Evolutionary conservation across 495 filamentous ascomycete genomes (phyloP).

Genomic region (Hypoxylon rickii): DNA sequence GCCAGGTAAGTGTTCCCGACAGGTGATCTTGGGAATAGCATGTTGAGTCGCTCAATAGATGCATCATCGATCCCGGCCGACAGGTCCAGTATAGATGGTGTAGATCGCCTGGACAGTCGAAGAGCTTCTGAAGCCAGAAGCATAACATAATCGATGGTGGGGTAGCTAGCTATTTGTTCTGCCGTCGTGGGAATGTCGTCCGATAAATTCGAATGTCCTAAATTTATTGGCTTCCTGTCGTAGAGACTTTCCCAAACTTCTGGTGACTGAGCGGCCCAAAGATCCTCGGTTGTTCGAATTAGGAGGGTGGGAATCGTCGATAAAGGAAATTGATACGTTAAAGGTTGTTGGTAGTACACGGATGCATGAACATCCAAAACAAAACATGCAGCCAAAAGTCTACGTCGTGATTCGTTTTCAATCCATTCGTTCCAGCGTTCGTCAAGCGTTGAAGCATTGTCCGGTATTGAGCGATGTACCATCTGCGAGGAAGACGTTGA

Average conservation of each 20-base stretch:
- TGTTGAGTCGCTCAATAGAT: conserved; percentile 41
- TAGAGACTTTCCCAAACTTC: conserved; percentile 42
- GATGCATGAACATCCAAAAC: conserved; percentile 56
- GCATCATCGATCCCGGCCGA: conserved; percentile 33
- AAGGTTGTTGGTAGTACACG: conserved; percentile 51
- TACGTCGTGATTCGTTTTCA: conserved; percentile 51
- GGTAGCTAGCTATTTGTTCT: conserved; percentile 33
- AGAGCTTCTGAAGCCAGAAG: conserved; percentile 44
- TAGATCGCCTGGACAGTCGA: conserved; percentile 42
- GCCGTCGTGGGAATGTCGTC: conserved; percentile 37
- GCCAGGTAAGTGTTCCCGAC: conserved; percentile 53
- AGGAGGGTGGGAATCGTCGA: conserved; percentile 44
- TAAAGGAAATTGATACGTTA: conserved; percentile 32
- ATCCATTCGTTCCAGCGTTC: conserved; percentile 55
- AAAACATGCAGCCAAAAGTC: conserved; percentile 56
- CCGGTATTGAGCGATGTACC: conserved; percentile 39
- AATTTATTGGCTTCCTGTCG: conserved; percentile 31
- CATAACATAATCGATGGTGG: conserved; percentile 42
- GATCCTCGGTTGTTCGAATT: conserved; percentile 38
- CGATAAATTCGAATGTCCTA: conserved; percentile 31
- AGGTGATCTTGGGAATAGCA: conserved; percentile 45
- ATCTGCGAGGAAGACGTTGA: conserved; percentile 52
- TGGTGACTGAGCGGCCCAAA: conserved; percentile 47
- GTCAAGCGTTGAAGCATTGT: conserved; percentile 30
- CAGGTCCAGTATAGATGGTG: conserved; percentile 38